Evolutionary conservation across 768 basidiomycete species (phyloP), one percentile per base, ranked within the genome.

Genomic region (Fomitopsis pulvina): DNA sequence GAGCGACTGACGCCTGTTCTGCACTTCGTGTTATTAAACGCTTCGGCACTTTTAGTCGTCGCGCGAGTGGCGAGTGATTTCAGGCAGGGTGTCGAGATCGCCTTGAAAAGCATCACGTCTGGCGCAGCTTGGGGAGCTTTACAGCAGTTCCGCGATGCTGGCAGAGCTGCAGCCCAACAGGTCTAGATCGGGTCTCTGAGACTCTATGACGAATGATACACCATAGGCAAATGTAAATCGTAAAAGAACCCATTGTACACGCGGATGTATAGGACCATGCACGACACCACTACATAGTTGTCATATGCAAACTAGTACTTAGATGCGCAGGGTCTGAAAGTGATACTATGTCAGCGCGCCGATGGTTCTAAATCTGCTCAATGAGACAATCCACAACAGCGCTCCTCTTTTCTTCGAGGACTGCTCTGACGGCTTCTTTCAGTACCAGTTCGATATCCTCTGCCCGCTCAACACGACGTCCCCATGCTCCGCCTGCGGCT

Each of bases 1-100:
- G 69, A 71, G 47, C 66, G 66, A 3, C 63, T 92, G 51, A 71
- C 68, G 8, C 77, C 92, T 0, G 76, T 95, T 30, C 67, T 83
- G 43, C 83, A 96, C 60, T 98, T 93, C 63, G 90, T 98, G 52
- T 68, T 93, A 51, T 69, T 98, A 69, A 97, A 99, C 60, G 80
- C 94, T 2, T 83, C 92, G 4, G 94, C 92, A 12, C 64, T 98
- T 50, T 69, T 99, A 37, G 83, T 93, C 24, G 81, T 97, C 3
- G 83, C 90, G 5, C 93, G 92, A 4, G 50, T 85, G 40, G 92
- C 86, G 20, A 63, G 37, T 16, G 55, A 56, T 21, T 41, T 52
- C 46, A 58, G 54, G 52, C 50, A 58, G 16, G 57, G 52, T 3
- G 50, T 59, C 1, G 50, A 53, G 26, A 51, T 57, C 50, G 60